phyloP scores from a whole-genome alignment of 2,329 filamentous ascomycete species.

The Ramularia collo-cygni region DNA sequence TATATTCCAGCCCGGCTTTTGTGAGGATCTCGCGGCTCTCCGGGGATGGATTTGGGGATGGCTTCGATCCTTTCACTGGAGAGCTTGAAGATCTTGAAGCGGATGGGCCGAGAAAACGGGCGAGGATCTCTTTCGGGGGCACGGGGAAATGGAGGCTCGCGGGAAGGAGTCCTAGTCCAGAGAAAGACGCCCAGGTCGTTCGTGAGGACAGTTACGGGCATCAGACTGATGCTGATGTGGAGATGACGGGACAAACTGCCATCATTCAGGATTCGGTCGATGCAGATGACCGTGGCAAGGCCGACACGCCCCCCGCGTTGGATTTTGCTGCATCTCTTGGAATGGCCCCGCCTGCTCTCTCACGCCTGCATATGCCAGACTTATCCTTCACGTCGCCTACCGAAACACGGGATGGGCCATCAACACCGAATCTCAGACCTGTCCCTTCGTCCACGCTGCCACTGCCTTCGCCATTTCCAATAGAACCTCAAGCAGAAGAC shows the following conservation, averaged over 20 bases:
- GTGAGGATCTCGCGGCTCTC: constrained; percentile 64
- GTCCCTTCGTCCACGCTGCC: constrained; percentile 25
- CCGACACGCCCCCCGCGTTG: neutral
- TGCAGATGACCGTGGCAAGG: neutral
- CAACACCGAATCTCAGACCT: constrained; percentile 27
- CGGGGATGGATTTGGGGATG: constrained; percentile 58
- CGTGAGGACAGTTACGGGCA: too few relatives aligned
- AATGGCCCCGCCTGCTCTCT: constrained; percentile 24
- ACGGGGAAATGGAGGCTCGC: constrained; percentile 68
- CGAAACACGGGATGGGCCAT: constrained; percentile 15
- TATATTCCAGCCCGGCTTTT: constrained; percentile 66
- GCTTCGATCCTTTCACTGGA: constrained; percentile 57
- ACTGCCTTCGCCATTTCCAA: constrained; percentile 31
- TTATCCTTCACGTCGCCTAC: constrained; percentile 1
- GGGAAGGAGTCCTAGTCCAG: constrained; percentile 64
- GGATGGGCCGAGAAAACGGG: constrained; percentile 58
- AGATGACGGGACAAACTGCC: constrained; percentile 1
- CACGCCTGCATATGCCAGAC: constrained; percentile 18
- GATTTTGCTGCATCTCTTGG: neutral
- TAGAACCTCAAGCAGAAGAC: constrained; percentile 4
- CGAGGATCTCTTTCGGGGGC: constrained; percentile 61
- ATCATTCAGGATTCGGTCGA: too few relatives aligned
- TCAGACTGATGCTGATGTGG: too few relatives aligned
- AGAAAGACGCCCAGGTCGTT: constrained; percentile 35
- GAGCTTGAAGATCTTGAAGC: constrained; percentile 49